Percentiles rank a stretch among this genome's conserved stretches.
Evolutionary conservation across 768 basidiomycete species (phyloP).

Genomic region (Cystobasidium tubakii): DNA sequence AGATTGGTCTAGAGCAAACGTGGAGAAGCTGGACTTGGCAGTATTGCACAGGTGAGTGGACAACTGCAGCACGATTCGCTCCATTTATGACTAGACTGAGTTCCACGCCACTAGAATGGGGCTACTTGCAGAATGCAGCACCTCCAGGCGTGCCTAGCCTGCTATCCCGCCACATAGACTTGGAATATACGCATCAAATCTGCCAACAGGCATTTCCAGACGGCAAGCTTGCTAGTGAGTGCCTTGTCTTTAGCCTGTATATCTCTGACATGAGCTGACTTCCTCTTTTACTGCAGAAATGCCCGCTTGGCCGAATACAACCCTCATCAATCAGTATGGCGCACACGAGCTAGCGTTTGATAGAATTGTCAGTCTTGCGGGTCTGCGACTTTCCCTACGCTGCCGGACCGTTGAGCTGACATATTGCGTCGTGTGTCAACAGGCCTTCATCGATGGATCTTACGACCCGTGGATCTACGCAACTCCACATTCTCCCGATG

Average conservation of each 20-base stretch:
- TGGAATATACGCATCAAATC: conserved; percentile 65
- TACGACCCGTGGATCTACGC: conserved; percentile 45
- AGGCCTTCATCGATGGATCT: conserved; percentile 44
- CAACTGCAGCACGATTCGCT: too few species aligned
- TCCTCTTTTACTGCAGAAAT: conserved; percentile 32
- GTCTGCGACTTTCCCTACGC: not conserved
- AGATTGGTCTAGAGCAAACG: conserved; percentile 60
- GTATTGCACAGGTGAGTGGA: conserved; percentile 52
- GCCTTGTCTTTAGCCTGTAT: not conserved
- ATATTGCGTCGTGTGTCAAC: not conserved
- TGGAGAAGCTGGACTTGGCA: conserved; percentile 86
- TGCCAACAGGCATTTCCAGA: conserved; percentile 58
- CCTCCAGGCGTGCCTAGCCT: conserved; percentile 66
- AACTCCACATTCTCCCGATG: conserved; percentile 49
- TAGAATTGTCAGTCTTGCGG: conserved; percentile 1
- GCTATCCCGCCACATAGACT: conserved; percentile 67
- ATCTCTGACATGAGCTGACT: conserved; percentile 46
- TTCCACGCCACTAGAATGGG: conserved; percentile 65
- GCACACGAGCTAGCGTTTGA: conserved; percentile 25
- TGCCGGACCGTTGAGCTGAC: not conserved
- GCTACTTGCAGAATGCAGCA: conserved; percentile 65
- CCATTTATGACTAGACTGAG: too few species aligned
- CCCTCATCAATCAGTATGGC: conserved; percentile 41
- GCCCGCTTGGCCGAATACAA: conserved; percentile 32
- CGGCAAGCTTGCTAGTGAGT: conserved; percentile 38